Percentiles rank a stretch among this genome's conserved stretches.
Evolutionary conservation across 73 alveolate genomes (phyloP).

Genomic region (Tetrahymena borealis): DNA sequence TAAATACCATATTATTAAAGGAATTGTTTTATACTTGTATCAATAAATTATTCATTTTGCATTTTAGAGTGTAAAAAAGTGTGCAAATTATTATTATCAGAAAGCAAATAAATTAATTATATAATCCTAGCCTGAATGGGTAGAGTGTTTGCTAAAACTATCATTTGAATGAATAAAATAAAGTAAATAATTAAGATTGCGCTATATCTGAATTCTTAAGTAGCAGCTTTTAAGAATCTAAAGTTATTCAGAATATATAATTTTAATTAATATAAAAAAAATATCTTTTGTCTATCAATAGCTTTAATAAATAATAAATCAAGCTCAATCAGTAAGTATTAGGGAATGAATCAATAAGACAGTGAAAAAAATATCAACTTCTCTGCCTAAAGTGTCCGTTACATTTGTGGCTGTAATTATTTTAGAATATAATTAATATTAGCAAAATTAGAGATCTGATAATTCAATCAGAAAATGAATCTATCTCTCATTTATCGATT

Average conservation of each 20-base stretch:
- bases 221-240: background rate
- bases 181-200: background rate
- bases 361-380: background rate
- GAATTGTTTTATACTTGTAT: too few species aligned
- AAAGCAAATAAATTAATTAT: background rate
- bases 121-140: background rate
- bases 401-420: background rate
- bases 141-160: background rate
- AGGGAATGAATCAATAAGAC: background rate
- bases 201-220: background rate
- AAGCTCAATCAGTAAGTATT: background rate
- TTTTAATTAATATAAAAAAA: background rate
- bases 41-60: too few species aligned
- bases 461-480: too few species aligned
- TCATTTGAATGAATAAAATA: background rate
- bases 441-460: background rate
- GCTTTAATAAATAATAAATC: background rate
- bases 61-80: background rate
- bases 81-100: background rate
- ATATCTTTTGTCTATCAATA: background rate
- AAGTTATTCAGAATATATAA: background rate
- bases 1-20: too few species aligned
- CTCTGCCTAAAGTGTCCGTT: background rate
- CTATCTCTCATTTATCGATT: too few species aligned
- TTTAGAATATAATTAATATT: background rate